Conservation (phyloP, 768 basidiomycete species). For the Lactarius deliciosus region DNA sequence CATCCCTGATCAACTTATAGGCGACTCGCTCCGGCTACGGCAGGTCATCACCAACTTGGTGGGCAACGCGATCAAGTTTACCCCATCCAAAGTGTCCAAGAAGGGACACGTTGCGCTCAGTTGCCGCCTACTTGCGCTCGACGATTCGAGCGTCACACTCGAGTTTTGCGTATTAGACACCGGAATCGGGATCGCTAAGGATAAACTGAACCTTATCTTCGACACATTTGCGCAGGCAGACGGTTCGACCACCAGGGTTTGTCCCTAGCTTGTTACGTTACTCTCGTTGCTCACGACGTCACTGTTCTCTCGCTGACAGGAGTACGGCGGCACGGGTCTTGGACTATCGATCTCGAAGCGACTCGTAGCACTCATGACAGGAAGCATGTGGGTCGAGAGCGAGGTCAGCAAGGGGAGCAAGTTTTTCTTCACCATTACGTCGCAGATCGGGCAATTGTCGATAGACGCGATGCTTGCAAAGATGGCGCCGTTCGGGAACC, state of each 20-base stretch:
- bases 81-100: constrained; percentile 70
- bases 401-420: constrained; percentile 90
- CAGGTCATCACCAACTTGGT: constrained; percentile 96
- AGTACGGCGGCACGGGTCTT: constrained; percentile 96
- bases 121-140: constrained; percentile 73
- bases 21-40: constrained; percentile 90
- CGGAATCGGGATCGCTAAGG: constrained; percentile 97
- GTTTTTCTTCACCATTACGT: constrained; percentile 96
- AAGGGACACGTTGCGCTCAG: constrained; percentile 92
- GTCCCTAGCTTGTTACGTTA: constrained; percentile 33
- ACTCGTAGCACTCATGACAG: constrained; percentile 95
- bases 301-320: constrained; percentile 43
- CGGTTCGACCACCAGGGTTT: constrained; percentile 91
- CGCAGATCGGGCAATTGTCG: constrained; percentile 72
- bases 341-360: constrained; percentile 98
- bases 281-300: background rate
- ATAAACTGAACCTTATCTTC: constrained; percentile 97
- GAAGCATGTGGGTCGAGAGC: constrained; percentile 98
- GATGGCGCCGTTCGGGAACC: constrained; percentile 83
- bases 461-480: constrained; percentile 72
- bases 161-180: constrained; percentile 98
- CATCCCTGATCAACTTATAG: constrained; percentile 95
- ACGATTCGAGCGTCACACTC: constrained; percentile 82
- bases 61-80: constrained; percentile 97
- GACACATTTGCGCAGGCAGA: constrained; percentile 99